Evolutionary conservation across 1,284 basidiomycete species (phyloP).

Genomic region (Schizophyllum commune): DNA sequence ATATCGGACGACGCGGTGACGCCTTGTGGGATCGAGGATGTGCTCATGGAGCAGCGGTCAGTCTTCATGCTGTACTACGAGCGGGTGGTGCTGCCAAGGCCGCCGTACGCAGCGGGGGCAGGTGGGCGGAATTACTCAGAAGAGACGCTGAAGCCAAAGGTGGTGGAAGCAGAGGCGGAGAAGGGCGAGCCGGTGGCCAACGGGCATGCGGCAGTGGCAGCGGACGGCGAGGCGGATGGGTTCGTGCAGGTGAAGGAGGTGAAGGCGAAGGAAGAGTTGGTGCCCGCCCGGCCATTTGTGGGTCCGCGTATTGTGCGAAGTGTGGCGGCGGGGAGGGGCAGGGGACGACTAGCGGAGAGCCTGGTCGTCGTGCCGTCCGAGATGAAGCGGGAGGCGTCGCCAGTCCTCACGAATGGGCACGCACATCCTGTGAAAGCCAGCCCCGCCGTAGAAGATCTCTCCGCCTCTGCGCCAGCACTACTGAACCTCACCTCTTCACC

Average conservation of each 20-base stretch:
- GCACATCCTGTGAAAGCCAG: not conserved
- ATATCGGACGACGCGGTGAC: slow-evolving; percentile 81
- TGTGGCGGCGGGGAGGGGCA: not conserved
- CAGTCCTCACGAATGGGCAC: not conserved
- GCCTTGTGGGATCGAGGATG: slow-evolving; percentile 69
- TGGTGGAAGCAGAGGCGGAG: not conserved
- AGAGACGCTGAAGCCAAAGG: not conserved
- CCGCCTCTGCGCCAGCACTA: not conserved
- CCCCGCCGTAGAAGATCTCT: not conserved
- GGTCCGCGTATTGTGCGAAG: not conserved
- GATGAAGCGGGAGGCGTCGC: not conserved
- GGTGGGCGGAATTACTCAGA: not conserved
- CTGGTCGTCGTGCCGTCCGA: not conserved
- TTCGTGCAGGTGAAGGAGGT: not conserved
- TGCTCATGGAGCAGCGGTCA: slow-evolving; percentile 63
- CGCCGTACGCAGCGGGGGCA: not conserved
- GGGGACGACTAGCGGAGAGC: not conserved
- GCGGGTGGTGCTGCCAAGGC: slow-evolving; percentile 26
- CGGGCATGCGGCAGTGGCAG: not conserved
- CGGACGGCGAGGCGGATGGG: not conserved
- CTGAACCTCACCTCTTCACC: not conserved
- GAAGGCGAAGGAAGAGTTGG: not conserved
- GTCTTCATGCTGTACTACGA: slow-evolving; percentile 94
- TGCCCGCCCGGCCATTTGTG: not conserved
- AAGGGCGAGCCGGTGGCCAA: not conserved